phyloP scores from a whole-genome alignment of 75 land plant genomes.

The Sequoiadendron giganteum region DNA sequence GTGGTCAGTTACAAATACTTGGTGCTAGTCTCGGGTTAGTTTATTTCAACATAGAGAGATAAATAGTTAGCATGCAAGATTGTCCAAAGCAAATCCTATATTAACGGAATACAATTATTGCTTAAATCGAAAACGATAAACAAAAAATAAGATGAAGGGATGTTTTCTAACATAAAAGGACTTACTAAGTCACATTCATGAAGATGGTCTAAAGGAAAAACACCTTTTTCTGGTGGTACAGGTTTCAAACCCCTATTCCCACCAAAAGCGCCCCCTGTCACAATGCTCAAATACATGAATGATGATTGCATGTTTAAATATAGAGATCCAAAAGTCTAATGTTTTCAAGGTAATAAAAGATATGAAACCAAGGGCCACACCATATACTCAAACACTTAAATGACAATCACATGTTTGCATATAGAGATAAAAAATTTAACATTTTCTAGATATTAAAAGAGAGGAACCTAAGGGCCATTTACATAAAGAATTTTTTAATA shows the following conservation, averaged over 20 bases:
- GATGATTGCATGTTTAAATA: neutral
- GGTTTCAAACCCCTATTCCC: conserved; percentile 82
- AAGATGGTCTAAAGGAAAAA: conserved; percentile 90
- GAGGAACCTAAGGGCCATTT: neutral
- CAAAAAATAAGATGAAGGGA: neutral
- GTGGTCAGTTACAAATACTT: neutral
- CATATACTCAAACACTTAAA: neutral
- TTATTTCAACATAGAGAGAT: neutral
- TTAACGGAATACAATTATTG: neutral
- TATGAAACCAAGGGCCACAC: neutral
- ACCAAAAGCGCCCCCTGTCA: conserved; percentile 89
- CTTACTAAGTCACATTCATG: conserved; percentile 72
- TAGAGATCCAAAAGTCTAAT: neutral
- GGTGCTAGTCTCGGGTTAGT: neutral
- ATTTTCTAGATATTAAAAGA: neutral
- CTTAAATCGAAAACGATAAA: neutral
- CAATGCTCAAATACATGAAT: neutral
- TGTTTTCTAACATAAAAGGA: neutral
- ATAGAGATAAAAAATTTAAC: neutral
- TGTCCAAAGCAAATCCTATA: neutral
- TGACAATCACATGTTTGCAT: neutral
- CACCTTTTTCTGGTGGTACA: conserved; percentile 88
- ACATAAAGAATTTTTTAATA: neutral
- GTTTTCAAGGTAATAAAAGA: neutral
- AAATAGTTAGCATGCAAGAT: neutral